A percentile compares a stretch with the other conserved stretches of the same genome.
phyloP scores from a whole-genome alignment of 176 grass and related monocot genomes.

The Phoenix roebelenii region DNA sequence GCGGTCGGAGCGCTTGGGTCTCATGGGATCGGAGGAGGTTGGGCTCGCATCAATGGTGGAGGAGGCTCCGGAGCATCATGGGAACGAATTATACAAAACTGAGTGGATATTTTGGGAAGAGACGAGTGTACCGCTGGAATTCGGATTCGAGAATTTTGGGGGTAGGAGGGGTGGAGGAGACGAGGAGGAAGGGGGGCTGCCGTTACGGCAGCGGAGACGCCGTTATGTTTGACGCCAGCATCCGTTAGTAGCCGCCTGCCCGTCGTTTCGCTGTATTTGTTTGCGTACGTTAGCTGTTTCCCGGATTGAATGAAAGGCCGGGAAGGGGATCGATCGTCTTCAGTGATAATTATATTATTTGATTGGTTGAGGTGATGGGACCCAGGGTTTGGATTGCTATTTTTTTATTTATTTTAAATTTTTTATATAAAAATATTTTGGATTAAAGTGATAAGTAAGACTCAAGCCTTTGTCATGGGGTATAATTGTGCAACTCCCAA shows the following conservation, averaged over 20 bases:
- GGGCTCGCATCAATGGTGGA: constrained; percentile 16
- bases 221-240: constrained; percentile 19
- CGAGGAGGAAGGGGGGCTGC: background rate
- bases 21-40: constrained; percentile 21
- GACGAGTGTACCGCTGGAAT: background rate
- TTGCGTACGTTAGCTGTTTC: too few species aligned
- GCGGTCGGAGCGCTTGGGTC: constrained; percentile 36
- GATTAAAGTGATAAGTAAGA: too few species aligned
- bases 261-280: constrained; percentile 8
- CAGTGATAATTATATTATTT: too few species aligned
- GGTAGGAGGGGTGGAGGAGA: background rate
- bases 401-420: too few species aligned
- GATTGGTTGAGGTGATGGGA: too few species aligned
- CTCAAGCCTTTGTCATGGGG: too few species aligned
- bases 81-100: background rate
- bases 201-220: background rate
- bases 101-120: constrained; percentile 9
- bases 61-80: constrained; percentile 55
- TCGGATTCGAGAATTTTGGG: constrained; percentile 3
- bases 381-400: too few species aligned
- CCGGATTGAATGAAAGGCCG: too few species aligned
- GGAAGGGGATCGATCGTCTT: too few species aligned
- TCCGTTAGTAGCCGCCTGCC: constrained; percentile 20
- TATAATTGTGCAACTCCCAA: too few species aligned
- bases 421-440: too few species aligned